These are phyloP conservation scores for Coniochaeta sp. DNA, from an alignment of 2,329 filamentous ascomycete genomes.

Conservation along the genomic window DNA sequence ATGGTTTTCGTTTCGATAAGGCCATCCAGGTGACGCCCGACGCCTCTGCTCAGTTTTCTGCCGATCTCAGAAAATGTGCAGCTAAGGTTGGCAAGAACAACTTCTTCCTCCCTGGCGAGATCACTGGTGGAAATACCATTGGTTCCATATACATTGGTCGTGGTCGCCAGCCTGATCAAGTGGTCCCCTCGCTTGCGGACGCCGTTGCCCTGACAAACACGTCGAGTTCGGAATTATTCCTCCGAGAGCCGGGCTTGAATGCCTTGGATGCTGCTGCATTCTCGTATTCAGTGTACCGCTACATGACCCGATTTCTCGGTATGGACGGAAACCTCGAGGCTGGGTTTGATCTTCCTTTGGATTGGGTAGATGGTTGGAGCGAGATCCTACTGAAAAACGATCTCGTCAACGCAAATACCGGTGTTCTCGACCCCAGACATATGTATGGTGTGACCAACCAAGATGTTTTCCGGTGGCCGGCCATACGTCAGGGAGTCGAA, in stretches of 20 bases:
- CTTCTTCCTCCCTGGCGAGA: conserved; percentile 57
- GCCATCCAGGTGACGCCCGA: conserved; percentile 53
- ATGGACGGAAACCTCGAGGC: conserved; percentile 22
- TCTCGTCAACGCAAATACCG: conserved; percentile 51
- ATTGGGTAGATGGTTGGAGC: conserved; percentile 45
- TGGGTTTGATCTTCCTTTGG: conserved; percentile 21
- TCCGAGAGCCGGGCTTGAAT: conserved; percentile 48
- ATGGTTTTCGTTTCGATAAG: conserved; percentile 60
- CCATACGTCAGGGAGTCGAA: conserved; percentile 48
- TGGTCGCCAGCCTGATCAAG: conserved; percentile 36
- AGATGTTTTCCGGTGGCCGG: conserved; percentile 59
- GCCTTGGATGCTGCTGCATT: conserved; percentile 36
- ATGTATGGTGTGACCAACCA: conserved; percentile 60
- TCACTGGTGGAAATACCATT: conserved; percentile 53
- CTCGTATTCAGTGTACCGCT: conserved; percentile 25
- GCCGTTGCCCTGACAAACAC: conserved; percentile 11
- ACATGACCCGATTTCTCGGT: conserved; percentile 21
- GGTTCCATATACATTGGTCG: conserved; percentile 55
- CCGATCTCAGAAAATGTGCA: conserved; percentile 48
- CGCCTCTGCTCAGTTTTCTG: conserved; percentile 49
- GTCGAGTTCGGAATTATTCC: conserved; percentile 27
- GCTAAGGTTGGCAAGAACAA: conserved; percentile 48
- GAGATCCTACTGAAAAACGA: conserved; percentile 51
- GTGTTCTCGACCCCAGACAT: conserved; percentile 55
- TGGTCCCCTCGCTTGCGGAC: conserved; percentile 7